These are phyloP conservation scores for Brassica balearica DNA, from an alignment of 441 rosid genomes.

Conservation along the genomic window DNA sequence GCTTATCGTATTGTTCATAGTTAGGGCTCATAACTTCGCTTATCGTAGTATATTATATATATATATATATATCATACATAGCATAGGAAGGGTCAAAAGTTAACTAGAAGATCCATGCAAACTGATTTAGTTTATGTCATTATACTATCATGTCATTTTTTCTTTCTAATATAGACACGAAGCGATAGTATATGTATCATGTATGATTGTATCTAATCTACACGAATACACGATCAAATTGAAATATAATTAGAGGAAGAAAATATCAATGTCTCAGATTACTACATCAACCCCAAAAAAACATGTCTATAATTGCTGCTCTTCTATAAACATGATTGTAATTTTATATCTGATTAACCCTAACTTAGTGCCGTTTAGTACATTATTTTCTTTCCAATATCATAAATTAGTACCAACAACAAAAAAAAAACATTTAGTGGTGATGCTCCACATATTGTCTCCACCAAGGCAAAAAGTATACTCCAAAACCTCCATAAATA, in stretches of 20 bases:
- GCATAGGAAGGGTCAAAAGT: too few species aligned
- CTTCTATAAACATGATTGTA: background rate
- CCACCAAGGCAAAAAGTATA: slow-evolving; percentile 36
- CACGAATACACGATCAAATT: background rate
- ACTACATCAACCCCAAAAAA: background rate
- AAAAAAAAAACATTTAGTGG: slow-evolving; percentile 38
- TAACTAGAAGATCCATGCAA: too few species aligned
- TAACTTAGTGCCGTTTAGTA: background rate
- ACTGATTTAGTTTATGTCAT: too few species aligned
- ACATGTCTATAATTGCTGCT: background rate
- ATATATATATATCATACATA: too few species aligned
- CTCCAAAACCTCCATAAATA: slow-evolving; percentile 55
- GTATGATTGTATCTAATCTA: background rate
- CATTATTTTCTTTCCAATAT: background rate
- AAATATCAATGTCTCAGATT: background rate
- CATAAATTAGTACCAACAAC: background rate
- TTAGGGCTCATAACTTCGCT: background rate
- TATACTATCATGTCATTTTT: too few species aligned
- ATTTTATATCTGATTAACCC: slow-evolving; percentile 1
- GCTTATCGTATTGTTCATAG: background rate
- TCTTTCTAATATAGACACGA: too few species aligned
- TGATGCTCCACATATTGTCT: slow-evolving; percentile 53
- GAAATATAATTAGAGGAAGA: background rate
- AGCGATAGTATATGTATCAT: too few species aligned
- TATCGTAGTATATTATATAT: too few species aligned